Base-by-base conservation (phyloP, 2,329 filamentous ascomycete species). In the Exophiala spinifera region DNA sequence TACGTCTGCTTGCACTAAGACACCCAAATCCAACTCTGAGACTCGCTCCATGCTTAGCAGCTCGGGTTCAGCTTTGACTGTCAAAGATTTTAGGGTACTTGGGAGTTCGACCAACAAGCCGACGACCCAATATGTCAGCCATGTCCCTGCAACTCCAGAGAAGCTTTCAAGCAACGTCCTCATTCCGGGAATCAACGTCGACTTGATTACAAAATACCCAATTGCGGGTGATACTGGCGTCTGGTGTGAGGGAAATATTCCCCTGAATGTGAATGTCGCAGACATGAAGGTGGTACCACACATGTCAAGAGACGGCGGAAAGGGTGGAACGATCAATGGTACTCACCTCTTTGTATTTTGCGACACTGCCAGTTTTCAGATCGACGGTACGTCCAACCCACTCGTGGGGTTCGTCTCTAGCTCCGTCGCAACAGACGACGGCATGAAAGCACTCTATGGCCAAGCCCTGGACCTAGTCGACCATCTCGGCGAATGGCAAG, bases 341-440 rank as follows among this genome's bases (percentile, higher is more conserved):
- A 63, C 67, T 15, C 64, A 68, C 39, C 39, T 69, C n/a, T 69
- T 69, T 46, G 45, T 67, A 19, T 69, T 69, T 43, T 67, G 63
- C 37, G 67, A 69, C 50, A 69, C 67, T 34, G 64, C 63, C n/a
- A 63, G 58, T 25, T 68, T 65, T 56, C 50, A 61, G 17, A 55
- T 61, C n/a, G 53, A 61, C 15, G 59, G 55, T 15, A 51, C 56
- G 13, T 55, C 64, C 10, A 66, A 60, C 15, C 54, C 64, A 37
- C 62, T 66, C 46, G 58, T 67, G 20, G 63, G 65, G 19, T 67
- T 67, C 37, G 63, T 66, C 15, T 68, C 66, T 3, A 68, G 65
- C 55, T 67, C 64, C 2, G 65, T 67, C 3, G 64, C 66, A 14
- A 61, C 66, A 10, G 66, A 68, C 45, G 53, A 57, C 33, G 63